Evolutionary conservation across 129 eudicot genomes (phyloP).

Genomic region (Pseudognaphalium luteoalbum): DNA sequence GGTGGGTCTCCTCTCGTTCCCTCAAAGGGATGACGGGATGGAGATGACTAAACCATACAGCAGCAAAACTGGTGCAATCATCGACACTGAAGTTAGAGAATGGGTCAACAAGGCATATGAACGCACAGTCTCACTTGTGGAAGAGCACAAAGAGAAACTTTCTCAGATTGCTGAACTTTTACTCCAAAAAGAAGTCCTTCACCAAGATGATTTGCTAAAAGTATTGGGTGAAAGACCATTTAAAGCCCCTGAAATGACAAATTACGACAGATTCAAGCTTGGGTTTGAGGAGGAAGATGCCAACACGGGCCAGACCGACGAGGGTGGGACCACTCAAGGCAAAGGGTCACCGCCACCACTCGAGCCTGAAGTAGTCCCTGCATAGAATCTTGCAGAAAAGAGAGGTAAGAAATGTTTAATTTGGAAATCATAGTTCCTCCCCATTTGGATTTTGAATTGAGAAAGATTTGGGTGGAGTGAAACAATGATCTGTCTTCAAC

Average conservation of each 20-base stretch:
- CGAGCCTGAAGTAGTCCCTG: constrained; percentile 67
- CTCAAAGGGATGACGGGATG: constrained; percentile 60
- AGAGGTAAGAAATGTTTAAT: constrained; percentile 7
- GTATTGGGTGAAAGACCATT: constrained; percentile 91
- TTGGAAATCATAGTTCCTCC: constrained; percentile 16
- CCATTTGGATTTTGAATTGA: constrained; percentile 21
- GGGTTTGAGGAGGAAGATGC: constrained; percentile 61
- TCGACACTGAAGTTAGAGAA: constrained; percentile 81
- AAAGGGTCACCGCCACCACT: constrained; percentile 50
- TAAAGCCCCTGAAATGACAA: constrained; percentile 64
- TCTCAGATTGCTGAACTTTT: constrained; percentile 77
- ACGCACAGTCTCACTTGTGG: constrained; percentile 56
- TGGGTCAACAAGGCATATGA: constrained; percentile 84
- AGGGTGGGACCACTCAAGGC: constrained; percentile 30
- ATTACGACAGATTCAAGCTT: constrained; percentile 75
- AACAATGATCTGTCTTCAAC: constrained; percentile 22
- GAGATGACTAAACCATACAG: constrained; percentile 91
- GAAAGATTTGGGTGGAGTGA: constrained; percentile 20
- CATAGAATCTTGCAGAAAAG: constrained; percentile 24
- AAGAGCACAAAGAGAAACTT: constrained; percentile 81
- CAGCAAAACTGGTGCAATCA: constrained; percentile 82
- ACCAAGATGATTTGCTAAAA: constrained; percentile 75
- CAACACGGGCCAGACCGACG: constrained; percentile 25
- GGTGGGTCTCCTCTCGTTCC: constrained; percentile 47
- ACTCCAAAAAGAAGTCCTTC: constrained; percentile 87